Percentiles rank a stretch among this genome's conserved stretches.
Evolutionary conservation across 1,284 basidiomycete species (phyloP).

Genomic region (Lentinus polychrous): DNA sequence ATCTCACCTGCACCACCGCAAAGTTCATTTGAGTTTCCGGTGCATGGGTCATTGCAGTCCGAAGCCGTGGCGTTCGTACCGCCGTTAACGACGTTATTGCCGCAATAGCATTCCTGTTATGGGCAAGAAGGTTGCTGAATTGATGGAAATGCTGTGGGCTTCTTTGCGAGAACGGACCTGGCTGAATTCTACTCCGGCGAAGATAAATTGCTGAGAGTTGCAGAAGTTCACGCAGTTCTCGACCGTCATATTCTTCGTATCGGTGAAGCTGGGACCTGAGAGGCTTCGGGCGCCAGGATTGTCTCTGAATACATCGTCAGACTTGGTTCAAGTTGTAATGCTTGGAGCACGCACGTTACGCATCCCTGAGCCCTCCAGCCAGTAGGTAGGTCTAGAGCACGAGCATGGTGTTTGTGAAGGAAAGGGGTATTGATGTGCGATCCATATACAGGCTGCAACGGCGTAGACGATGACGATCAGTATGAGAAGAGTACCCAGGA

Average conservation of each 20-base stretch:
- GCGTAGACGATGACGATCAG: not conserved
- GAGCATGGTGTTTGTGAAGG: constrained; percentile 5
- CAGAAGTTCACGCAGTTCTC: constrained; percentile 62
- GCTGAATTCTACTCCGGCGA: constrained; percentile 55
- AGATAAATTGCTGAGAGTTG: constrained; percentile 39
- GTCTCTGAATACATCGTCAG: constrained; percentile 33
- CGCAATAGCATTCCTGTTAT: constrained; percentile 36
- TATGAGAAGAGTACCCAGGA: constrained; percentile 6
- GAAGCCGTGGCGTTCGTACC: constrained; percentile 37
- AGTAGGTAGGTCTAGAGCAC: constrained; percentile 31
- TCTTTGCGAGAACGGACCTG: constrained; percentile 32
- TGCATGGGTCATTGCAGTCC: constrained; percentile 58
- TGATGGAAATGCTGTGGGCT: not conserved
- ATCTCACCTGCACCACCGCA: constrained; percentile 45
- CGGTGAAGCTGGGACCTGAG: constrained; percentile 34
- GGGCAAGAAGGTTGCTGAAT: constrained; percentile 1
- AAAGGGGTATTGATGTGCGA: constrained; percentile 6
- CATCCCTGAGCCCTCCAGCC: constrained; percentile 59
- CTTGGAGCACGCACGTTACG: constrained; percentile 38
- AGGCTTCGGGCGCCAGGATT: constrained; percentile 47
- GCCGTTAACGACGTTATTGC: constrained; percentile 43
- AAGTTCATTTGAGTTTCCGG: constrained; percentile 46
- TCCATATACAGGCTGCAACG: constrained; percentile 10
- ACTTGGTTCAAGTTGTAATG: constrained; percentile 1
- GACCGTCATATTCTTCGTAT: constrained; percentile 51